These are phyloP conservation scores for Erysimum pusillum DNA, from an alignment of 441 rosid genomes.

Conservation along the genomic window DNA sequence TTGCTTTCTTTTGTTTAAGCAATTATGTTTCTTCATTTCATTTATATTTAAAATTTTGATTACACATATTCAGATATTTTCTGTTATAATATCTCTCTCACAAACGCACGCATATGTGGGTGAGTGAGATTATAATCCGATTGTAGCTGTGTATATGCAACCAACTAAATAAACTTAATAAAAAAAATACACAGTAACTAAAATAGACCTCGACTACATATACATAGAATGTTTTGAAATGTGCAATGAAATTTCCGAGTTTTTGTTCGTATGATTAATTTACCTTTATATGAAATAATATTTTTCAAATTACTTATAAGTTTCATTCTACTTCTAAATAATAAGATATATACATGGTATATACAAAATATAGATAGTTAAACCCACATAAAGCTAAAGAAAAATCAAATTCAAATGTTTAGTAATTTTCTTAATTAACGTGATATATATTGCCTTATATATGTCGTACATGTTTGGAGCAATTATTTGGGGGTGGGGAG, in stretches of 20 bases:
- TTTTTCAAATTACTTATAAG: neutral
- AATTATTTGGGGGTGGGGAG: slow-evolving; percentile 20
- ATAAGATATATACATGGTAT: neutral
- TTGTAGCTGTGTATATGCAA: neutral
- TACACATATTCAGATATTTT: neutral
- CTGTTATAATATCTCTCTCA: neutral
- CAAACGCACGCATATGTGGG: neutral
- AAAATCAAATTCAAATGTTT: neutral
- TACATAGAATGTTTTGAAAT: neutral
- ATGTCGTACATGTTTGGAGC: slow-evolving; percentile 37
- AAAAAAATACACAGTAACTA: neutral
- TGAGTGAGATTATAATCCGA: neutral
- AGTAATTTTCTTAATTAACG: neutral
- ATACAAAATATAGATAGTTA: neutral
- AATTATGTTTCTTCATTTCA: neutral
- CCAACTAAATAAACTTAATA: neutral
- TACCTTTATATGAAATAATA: neutral
- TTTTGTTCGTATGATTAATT: neutral
- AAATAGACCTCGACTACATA: neutral
- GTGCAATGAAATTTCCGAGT: neutral
- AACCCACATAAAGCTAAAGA: neutral
- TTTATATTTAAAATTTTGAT: neutral
- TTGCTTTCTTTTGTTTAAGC: slow-evolving; percentile 1
- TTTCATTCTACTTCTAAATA: neutral
- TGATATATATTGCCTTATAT: slow-evolving; percentile 4